Evolutionary conservation across 1,284 basidiomycete genomes (phyloP).

Genomic region (Chalciporus sp.): DNA sequence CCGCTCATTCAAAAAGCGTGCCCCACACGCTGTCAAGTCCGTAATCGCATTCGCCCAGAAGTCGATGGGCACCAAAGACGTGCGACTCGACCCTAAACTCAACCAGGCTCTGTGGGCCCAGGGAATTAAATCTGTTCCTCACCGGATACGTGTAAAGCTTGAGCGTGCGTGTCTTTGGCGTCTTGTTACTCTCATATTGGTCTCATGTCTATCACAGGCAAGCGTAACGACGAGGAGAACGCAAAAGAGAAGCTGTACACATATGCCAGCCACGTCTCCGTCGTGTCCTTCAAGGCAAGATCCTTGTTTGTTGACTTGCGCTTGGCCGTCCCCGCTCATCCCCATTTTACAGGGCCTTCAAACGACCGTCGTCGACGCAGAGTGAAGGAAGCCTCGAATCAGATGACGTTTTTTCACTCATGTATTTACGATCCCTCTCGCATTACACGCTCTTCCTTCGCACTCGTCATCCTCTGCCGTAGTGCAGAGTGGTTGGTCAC

Average conservation of each 20-base stretch:
- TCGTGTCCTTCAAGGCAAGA: constrained; percentile 83
- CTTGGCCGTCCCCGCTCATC: constrained; percentile 8
- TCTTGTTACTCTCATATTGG: not conserved
- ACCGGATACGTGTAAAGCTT: constrained; percentile 87
- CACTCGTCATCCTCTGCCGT: not conserved
- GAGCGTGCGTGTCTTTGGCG: constrained; percentile 70
- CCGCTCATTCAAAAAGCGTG: constrained; percentile 92
- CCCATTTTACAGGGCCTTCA: constrained; percentile 66
- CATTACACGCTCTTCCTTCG: not conserved
- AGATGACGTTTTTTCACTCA: constrained; percentile 7
- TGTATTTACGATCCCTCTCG: constrained; percentile 19
- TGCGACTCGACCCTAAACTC: constrained; percentile 89
- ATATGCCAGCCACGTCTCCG: constrained; percentile 82
- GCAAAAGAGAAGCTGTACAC: constrained; percentile 98
- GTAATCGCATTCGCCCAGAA: constrained; percentile 88
- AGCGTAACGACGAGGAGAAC: constrained; percentile 92
- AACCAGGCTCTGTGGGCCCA: constrained; percentile 93
- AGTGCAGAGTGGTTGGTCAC: not conserved
- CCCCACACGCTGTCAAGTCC: constrained; percentile 92
- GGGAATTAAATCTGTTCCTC: constrained; percentile 89
- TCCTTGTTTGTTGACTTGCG: not conserved
- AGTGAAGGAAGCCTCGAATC: constrained; percentile 42
- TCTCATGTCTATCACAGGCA: constrained; percentile 48
- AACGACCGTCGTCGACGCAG: constrained; percentile 79
- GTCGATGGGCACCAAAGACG: constrained; percentile 92